phyloP scores from a whole-genome alignment of 1,284 basidiomycete species.

The Trichosporon faecale region DNA sequence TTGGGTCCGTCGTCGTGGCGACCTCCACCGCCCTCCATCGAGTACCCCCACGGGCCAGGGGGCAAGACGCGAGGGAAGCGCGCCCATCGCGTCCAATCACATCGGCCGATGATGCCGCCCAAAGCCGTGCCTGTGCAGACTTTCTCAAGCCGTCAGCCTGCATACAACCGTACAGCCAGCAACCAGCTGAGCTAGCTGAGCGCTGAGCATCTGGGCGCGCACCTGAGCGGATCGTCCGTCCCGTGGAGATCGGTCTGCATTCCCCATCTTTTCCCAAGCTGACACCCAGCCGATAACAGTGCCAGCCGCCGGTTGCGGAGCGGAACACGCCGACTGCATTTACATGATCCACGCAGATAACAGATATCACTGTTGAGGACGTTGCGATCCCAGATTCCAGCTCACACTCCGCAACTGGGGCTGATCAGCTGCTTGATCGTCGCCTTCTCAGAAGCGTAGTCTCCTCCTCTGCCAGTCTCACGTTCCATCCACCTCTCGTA shows the following conservation, averaged over 20 bases:
- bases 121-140: not conserved
- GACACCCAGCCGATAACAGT: not conserved
- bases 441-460: too few species aligned
- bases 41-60: not conserved
- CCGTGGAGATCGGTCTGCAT: not conserved
- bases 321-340: not conserved
- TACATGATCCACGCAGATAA: not conserved
- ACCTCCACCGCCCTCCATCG: not conserved
- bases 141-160: not conserved
- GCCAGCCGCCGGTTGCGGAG: not conserved
- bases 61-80: not conserved
- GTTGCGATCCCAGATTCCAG: too few species aligned
- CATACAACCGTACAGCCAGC: not conserved
- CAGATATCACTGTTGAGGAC: not conserved
- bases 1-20: conserved; percentile 3
- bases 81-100: not conserved
- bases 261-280: not conserved
- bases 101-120: not conserved
- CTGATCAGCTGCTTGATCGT: too few species aligned
- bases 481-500: too few species aligned
- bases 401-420: too few species aligned
- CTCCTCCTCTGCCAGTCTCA: too few species aligned
- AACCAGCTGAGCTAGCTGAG: not conserved
- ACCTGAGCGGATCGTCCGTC: not conserved
- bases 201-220: not conserved